Base-by-base conservation (phyloP, 2,329 filamentous ascomycete genomes). In the Apiospora phragmitis region DNA sequence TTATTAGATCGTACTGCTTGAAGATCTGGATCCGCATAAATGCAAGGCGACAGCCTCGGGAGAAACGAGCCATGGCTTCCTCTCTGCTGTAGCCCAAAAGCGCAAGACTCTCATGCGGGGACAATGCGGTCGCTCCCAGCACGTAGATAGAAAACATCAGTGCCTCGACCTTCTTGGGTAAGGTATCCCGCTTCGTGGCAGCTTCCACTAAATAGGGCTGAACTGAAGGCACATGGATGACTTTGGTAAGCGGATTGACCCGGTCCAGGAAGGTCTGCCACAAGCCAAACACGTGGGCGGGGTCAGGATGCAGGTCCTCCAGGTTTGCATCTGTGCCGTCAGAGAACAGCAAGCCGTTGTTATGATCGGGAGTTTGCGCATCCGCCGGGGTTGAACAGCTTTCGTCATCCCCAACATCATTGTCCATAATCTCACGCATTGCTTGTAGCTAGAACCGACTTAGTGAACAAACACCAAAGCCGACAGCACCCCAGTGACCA, bases 201-300 rank as follows among this genome's bases (percentile, higher is more conserved):
- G 91, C 90, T 71, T 92, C 88, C 47, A 92, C 85, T 9, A 94
- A 83, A 65, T 88, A 86, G 2, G 87, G 86, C 75, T 94, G 90
- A 4, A 94, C 80, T 0, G 90, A 90, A 0, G 93, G 92, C 1
- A 91, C 87, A 77, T 95, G 93, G 32, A 94, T 89, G 65, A 90
- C 76, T 70, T 80, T 80, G 67, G 78, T 79, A 67, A 80, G 49
- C 9, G 93, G 92, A 75, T 95, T 92, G 70, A 95, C 90, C 72
- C 93, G 90, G 67, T 93, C 90, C 7, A 94, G 82, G 74, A 91
- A 94, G 11, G 89, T 84, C 77, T 94, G 91, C 93, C 93, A 95
- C 6, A 95, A 85, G 68, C 87, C 86, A 75, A 93, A 90, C 35
- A 93, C 88, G 43, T 93, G 89, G 16, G 89, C 85, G 0, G 90